Base-by-base conservation (phyloP, 192 early-diverging fungal genomes). In the Backusella tarrabulga region DNA sequence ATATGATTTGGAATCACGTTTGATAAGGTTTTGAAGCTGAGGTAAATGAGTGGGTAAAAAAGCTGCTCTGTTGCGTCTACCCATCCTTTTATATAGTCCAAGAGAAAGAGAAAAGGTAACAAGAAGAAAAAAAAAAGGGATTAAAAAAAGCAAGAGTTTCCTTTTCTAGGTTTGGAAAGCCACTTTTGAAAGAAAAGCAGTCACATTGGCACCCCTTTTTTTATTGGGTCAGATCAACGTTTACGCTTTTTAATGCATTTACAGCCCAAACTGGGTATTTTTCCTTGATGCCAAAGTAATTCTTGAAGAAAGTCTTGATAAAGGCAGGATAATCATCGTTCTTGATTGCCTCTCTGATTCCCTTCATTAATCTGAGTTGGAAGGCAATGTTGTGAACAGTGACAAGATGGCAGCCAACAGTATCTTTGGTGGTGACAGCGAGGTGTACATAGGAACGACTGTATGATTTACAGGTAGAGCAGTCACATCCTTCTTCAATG, bases 11-110 rank as follows among this genome's bases (percentile, higher is more conserved):
- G 97, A 92, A 81, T 99, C 98, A 36, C 98, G 88, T 84, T 97
- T 97, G 83, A 99, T 96, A 66, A 97, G 89, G 85, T 99, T 99
- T 87, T 99, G 98, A 74, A 99, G 89, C 86, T 99, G 97, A 41
- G 98, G 95, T 74, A 99, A 90, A 90, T 99, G 95, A 21, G 79
- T 90, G 14, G 90, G 85, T 72, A 92, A 79, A 67, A 88, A 75
- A n/a, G 87, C 84, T 32, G 88, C 86, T 82, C 89, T 82, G 75
- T 91, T 88, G 36, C 90, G 81, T 78, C 85, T 88, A 38, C 86
- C 91, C 91, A 92, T 92, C 17, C 46, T 50, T 19, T 77, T 73
- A 70, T 34, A 42, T 6, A 21, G 68, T 35, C 1, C 1, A 34
- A 41, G 46, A 68, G 44, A 50, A 68, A 76, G 71, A 72, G 71